Evolutionary conservation across 192 early-diverging fungal genomes (phyloP).

Genomic region (Backusella luteola): DNA sequence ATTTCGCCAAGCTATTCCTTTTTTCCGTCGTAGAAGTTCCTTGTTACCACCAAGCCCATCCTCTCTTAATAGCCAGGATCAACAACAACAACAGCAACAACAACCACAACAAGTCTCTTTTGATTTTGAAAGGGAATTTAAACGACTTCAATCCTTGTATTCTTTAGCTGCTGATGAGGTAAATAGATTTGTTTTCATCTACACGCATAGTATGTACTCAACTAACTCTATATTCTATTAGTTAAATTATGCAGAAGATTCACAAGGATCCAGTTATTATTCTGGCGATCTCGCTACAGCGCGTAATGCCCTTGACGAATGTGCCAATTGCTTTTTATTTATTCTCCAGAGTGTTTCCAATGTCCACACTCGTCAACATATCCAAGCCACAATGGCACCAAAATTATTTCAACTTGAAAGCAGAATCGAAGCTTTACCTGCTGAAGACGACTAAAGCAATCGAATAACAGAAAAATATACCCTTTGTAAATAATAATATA

Average conservation of each 20-base stretch:
- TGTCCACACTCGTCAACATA: background rate
- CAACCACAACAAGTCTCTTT: background rate
- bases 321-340: background rate
- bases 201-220: background rate
- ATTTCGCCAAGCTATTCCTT: slow-evolving; percentile 9
- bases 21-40: slow-evolving; percentile 12
- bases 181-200: background rate
- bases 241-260: slow-evolving; percentile 19
- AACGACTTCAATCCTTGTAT: slow-evolving; percentile 2
- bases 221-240: background rate
- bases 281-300: slow-evolving; percentile 14
- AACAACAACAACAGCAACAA: background rate
- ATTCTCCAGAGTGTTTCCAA: background rate
- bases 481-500: background rate
- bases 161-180: slow-evolving; percentile 15
- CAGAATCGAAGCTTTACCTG: slow-evolving; percentile 1
- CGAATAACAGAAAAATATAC: background rate
- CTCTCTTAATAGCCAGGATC: background rate
- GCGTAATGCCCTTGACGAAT: slow-evolving; percentile 10
- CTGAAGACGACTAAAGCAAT: background rate
- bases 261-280: slow-evolving; percentile 15
- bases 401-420: slow-evolving; percentile 5
- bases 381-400: slow-evolving; percentile 10
- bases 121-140: slow-evolving; percentile 3
- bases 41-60: background rate